Evolutionary conservation across 352 stramenopile genomes (phyloP).

Genomic region (Globisporangium mamillatum): DNA sequence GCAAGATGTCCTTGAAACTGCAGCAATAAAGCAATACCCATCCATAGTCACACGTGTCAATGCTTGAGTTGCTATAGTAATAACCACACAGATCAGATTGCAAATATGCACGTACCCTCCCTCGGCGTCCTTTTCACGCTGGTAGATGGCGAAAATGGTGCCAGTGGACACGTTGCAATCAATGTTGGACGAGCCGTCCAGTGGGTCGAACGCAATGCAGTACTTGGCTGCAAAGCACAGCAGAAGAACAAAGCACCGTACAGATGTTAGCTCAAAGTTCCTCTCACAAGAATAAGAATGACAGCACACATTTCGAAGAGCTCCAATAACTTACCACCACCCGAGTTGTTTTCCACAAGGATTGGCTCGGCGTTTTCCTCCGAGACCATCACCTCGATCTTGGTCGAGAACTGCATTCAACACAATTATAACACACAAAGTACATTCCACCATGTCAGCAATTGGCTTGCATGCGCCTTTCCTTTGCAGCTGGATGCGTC

Average conservation of each 20-base stretch:
- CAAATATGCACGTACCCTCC: slow-evolving; percentile 32
- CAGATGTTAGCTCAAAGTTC: neutral
- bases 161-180: slow-evolving; percentile 99
- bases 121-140: slow-evolving; percentile 58
- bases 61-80: neutral
- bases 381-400: slow-evolving; percentile 97
- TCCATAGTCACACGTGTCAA: neutral
- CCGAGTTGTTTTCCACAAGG: slow-evolving; percentile 74
- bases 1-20: slow-evolving; percentile 91
- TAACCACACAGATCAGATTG: neutral
- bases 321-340: slow-evolving; percentile 30
- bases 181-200: slow-evolving; percentile 99
- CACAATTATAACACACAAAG: neutral
- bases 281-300: neutral
- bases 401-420: slow-evolving; percentile 86
- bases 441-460: neutral
- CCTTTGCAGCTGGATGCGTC: neutral
- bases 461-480: neutral
- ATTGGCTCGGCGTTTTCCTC: slow-evolving; percentile 98
- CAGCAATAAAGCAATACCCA: neutral
- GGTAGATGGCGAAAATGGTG: slow-evolving; percentile 99
- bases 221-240: slow-evolving; percentile 79
- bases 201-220: slow-evolving; percentile 98
- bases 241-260: neutral
- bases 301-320: neutral